Percentiles rank a stretch among this genome's conserved stretches.
phyloP scores from a whole-genome alignment of 768 basidiomycete genomes.

The Gloeostereum incarnatum region DNA sequence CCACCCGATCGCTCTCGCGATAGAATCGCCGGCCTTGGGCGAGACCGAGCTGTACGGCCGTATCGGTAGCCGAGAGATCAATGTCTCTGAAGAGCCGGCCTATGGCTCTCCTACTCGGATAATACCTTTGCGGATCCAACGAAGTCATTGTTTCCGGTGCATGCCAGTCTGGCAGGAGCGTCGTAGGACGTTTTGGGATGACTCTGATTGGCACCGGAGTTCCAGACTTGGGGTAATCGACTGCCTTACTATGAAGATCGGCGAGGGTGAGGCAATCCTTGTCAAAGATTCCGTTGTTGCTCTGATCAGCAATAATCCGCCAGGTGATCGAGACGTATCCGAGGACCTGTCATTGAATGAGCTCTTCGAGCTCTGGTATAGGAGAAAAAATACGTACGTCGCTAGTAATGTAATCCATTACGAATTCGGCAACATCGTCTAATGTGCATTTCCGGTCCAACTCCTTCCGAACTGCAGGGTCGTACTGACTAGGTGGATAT shows the following conservation, averaged over 20 bases:
- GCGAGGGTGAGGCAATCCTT: slow-evolving; percentile 43
- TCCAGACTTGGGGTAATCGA: slow-evolving; percentile 59
- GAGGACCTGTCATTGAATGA: slow-evolving; percentile 27
- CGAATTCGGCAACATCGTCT: slow-evolving; percentile 58
- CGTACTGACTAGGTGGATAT: slow-evolving; percentile 36
- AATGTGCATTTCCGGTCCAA: slow-evolving; percentile 43
- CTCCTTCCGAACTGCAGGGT: slow-evolving; percentile 32
- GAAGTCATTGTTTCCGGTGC: slow-evolving; percentile 46
- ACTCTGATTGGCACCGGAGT: slow-evolving; percentile 25
- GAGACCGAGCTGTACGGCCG: not conserved
- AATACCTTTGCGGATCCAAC: slow-evolving; percentile 26
- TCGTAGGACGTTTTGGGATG: slow-evolving; percentile 34
- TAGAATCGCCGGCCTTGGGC: not conserved
- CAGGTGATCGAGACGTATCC: slow-evolving; percentile 56
- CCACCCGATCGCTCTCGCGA: not conserved
- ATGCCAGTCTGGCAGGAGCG: slow-evolving; percentile 50
- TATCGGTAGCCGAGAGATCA: slow-evolving; percentile 28
- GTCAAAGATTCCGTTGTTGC: slow-evolving; percentile 34
- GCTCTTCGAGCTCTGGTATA: not conserved
- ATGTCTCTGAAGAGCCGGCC: slow-evolving; percentile 57
- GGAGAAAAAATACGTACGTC: slow-evolving; percentile 31
- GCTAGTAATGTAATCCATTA: slow-evolving; percentile 59
- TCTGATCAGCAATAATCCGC: slow-evolving; percentile 58
- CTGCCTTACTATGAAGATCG: slow-evolving; percentile 51
- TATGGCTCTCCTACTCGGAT: slow-evolving; percentile 44